Evolutionary conservation across 1,284 basidiomycete genomes (phyloP), one percentile per base, ranked within the genome.

Genomic region (Microbotryum silenes-acaulis): DNA sequence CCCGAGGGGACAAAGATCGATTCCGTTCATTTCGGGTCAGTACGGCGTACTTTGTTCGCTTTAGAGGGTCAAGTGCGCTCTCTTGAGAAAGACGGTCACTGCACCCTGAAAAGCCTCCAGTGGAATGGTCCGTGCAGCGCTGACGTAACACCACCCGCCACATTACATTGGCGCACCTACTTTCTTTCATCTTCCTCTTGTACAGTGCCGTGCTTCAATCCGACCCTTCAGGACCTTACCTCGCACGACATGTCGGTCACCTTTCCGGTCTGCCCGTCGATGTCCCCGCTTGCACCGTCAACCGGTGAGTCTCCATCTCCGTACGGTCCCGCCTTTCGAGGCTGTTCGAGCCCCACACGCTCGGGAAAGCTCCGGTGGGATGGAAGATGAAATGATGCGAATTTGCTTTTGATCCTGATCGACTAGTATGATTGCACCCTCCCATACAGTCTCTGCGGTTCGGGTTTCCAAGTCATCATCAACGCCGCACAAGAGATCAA

Each of bases 161-260:
- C 23, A 50, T 50, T 25, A 25, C 4, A 4, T 25, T 8, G 29
- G 29, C 29, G 21, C 9, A 16, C 16, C 14, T 50, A 12, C 21
- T 23, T 20, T 12, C 42, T 23, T 42, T 45, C 47, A 56, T 45
- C 31, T 7, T 21, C 6, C 7, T 48, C n/a, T 9, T 20, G 20
- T 23, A 6, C 59, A 79, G 77, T 16, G 74, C 75, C 57, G 78
- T 79, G 8, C 71, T 75, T 23, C 76, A 78, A 58, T 73, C 75
- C 0, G 78, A 79, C 64, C 78, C 77, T 72, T 87, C 91, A 54
- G 92, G 92, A 55, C 92, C 97, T 76, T 91, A 89, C 46, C 91
- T 94, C 31, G 91, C 94, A 57, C 86, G 94, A 66, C 94, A 98
- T 77, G 93, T 96, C 63, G 91, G 88, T 16, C 86, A 97, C 69